Base-by-base conservation (phyloP, 106 monocot species). In the Dendrobium nobile region DNA sequence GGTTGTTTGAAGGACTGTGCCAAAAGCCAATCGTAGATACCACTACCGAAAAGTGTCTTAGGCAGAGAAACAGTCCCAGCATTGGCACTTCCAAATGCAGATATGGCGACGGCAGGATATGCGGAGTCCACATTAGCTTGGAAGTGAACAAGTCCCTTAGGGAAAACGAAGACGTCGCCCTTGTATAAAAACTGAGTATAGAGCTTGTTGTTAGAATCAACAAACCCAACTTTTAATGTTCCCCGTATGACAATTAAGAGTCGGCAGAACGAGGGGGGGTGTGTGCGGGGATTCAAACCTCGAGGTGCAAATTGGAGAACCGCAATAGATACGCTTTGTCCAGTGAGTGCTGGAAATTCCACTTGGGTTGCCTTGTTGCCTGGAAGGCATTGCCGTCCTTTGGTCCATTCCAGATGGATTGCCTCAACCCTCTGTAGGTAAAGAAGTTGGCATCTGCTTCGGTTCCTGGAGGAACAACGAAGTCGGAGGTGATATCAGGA, bases 1-100 rank as follows among this genome's bases (percentile, higher is more conserved):
- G 40, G 78, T 81, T 41, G n/a, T n/a, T 81, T 85, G 54, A 85
- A 85, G 0, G 85, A 85, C 43, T 85, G 43, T 8, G 81, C 85
- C 5, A 81, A 77, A 5, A 81, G 24, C 2, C 11, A 41, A 5
- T 73, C 18, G 20, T 81, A 65, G 31, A 85, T 85, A 7, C 85
- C 81, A 10, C 28, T 72, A 16, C 26, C 18, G 41, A 85, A 85
- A 20, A 85, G 15, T 10, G 76, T 24, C 43, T 4, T 27, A 3
- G 85, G 81, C 9, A 81, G 17, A 20, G 85, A 81, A 6, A 85
- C 78, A 7, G 75, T 79, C 37, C 79, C 84, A 0, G 84, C 75
- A 4, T 22, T 75, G 1, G 84, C 79, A 11, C 84, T 84, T 0
- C 79, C 84, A 47, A 85, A 81, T 19, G 85, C 81, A 11, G 85